Conservation (phyloP, 140 eudicot species). For the Anethum foeniculum region DNA sequence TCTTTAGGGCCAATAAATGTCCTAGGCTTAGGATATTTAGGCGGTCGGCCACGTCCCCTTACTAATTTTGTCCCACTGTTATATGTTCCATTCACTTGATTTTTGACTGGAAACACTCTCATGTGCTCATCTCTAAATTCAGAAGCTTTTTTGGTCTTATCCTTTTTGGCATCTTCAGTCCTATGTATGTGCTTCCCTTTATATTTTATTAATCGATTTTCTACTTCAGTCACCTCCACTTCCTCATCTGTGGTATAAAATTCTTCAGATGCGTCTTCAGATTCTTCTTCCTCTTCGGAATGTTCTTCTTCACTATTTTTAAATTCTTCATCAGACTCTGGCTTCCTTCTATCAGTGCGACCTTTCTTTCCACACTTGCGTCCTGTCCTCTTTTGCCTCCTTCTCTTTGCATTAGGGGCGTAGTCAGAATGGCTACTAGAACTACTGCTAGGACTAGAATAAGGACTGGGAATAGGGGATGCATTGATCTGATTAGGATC, state of each 20-base stretch:
- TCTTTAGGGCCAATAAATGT: neutral
- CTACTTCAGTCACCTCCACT: constrained; percentile 4
- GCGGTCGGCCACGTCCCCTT: constrained; percentile 11
- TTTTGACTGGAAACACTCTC: neutral
- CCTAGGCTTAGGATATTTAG: neutral
- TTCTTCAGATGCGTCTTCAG: neutral
- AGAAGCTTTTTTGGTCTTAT: neutral
- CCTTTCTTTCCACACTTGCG: neutral
- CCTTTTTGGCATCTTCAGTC: neutral
- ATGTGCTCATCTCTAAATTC: neutral
- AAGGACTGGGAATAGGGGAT: neutral
- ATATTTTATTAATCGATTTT: neutral
- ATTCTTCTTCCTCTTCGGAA: constrained; percentile 6
- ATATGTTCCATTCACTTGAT: neutral
- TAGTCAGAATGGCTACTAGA: constrained; percentile 4
- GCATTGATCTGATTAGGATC: neutral
- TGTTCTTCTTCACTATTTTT: neutral
- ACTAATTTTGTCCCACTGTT: neutral
- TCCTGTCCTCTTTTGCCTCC: constrained; percentile 12
- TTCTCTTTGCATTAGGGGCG: neutral
- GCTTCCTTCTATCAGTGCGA: neutral
- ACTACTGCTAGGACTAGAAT: constrained; percentile 1
- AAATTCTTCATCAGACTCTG: neutral
- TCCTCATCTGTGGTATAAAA: neutral
- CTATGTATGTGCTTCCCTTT: neutral